A percentile compares a stretch with the other conserved stretches of the same genome.
Conservation (phyloP, 306 rosid genomes). For the Casuarina equisetifolia region DNA sequence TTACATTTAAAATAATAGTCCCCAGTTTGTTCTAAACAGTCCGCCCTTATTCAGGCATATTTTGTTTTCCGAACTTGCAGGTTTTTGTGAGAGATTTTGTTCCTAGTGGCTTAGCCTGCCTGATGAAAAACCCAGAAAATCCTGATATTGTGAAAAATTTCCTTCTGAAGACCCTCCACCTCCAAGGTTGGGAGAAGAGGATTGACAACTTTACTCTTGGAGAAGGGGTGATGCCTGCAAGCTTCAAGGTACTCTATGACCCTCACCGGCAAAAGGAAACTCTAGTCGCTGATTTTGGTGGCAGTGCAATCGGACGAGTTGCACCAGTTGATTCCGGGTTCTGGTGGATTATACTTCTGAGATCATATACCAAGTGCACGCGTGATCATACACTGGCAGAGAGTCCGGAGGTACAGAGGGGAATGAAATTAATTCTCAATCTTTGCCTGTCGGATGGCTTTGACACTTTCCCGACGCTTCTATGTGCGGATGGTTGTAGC, state of each 20-base stretch:
- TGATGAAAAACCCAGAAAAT: conserved; percentile 19
- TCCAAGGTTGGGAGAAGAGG: conserved; percentile 35
- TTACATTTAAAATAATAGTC: too few species aligned
- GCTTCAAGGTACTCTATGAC: conserved; percentile 32
- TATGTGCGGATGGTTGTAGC: conserved; percentile 36
- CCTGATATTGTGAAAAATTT: conserved; percentile 31
- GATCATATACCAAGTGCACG: conserved; percentile 24
- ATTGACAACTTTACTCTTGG: conserved; percentile 29
- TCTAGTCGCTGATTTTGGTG: conserved; percentile 34
- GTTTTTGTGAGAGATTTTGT: conserved; percentile 36
- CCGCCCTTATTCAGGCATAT: too few species aligned
- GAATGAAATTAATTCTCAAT: conserved; percentile 25
- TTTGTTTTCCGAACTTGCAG: conserved; percentile 8
- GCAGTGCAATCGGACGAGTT: conserved; percentile 42
- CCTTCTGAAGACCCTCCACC: conserved; percentile 33
- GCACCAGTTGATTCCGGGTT: conserved; percentile 39
- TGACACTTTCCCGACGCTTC: conserved; percentile 37
- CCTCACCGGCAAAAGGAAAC: conserved; percentile 9
- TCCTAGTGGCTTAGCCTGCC: conserved; percentile 32
- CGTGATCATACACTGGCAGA: conserved; percentile 21
- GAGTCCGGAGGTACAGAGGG: conserved; percentile 24
- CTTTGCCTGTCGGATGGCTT: conserved; percentile 35
- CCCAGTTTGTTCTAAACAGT: too few species aligned
- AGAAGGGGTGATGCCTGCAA: conserved; percentile 36
- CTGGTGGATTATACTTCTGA: conserved; percentile 35